Evolutionary conservation across 192 early-diverging fungal species (phyloP), one percentile per base, ranked within the genome.

Genomic region (Coemansia sp.): DNA sequence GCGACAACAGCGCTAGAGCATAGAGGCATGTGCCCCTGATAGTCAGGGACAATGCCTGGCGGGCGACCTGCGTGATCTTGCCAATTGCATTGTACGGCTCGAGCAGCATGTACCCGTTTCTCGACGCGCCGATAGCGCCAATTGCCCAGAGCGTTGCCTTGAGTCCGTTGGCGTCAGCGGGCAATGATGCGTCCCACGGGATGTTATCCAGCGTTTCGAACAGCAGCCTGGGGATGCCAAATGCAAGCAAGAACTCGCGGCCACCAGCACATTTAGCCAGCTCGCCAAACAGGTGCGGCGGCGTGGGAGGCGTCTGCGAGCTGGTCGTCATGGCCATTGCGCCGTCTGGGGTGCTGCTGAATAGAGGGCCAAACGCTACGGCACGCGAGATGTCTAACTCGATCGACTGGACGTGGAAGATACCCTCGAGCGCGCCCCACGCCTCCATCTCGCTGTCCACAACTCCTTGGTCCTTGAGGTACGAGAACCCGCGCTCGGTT

Each of bases 71-170:
- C 1, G 49, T 25, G 46, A 82, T 54, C 55, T 61, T 61, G 15
- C 53, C 74, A 34, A 82, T 64, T 15, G 50, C 74, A 36, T 77
- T 65, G 46, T 59, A 59, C 10, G 71, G 62, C 60, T 70, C 71
- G 4, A 82, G 65, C 68, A 82, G 40, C 56, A 82, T 52, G 22
- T 71, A 82, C 0, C 80, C 80, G 48, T 76, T 74, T 2, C 63
- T 36, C 10, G 74, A 76, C 14, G 74, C 75, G 9, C 80, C 80
- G 65, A 82, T 72, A 5, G 80, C 70, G 14, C 80, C 80, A 40
- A 82, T 76, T 4, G 80, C 80, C 80, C 80, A 82, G 45, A 82
- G 68, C 34, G 80, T 82, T 33, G 80, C 80, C 66, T 82, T 82
- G 41, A 82, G 70, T 8, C 65, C 75, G 3, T 58, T 62, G 19